Evolutionary conservation across 2,329 filamentous ascomycete species (phyloP).

Genomic region (Phoma sp.): DNA sequence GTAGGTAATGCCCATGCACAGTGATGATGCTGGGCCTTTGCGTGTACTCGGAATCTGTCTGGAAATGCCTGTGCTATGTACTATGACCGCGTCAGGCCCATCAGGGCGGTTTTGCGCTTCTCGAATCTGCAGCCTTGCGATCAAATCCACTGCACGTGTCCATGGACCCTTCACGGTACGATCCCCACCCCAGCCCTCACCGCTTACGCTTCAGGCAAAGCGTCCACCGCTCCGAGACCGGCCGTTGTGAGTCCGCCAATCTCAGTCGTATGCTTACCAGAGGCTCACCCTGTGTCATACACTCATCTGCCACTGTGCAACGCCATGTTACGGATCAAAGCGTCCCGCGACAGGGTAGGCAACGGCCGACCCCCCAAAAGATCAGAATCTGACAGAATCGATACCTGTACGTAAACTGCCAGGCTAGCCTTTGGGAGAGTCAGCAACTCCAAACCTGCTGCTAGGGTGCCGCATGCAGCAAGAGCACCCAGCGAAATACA

Average conservation of each 20-base stretch:
- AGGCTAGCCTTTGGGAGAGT: slow-evolving; percentile 20
- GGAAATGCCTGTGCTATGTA: slow-evolving; percentile 6
- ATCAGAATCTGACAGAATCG: slow-evolving; percentile 15
- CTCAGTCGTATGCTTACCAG: slow-evolving; percentile 6
- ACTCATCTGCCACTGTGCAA: slow-evolving; percentile 16
- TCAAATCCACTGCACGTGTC: slow-evolving; percentile 26
- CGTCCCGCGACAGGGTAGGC: slow-evolving; percentile 17
- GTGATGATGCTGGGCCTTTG: slow-evolving; percentile 1
- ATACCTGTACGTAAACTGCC: slow-evolving; percentile 33
- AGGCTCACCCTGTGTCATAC: slow-evolving; percentile 26
- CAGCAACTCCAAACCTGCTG: slow-evolving; percentile 28
- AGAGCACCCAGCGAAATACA: neutral
- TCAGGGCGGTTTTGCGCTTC: slow-evolving; percentile 5
- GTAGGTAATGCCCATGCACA: slow-evolving; percentile 11
- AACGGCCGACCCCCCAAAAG: slow-evolving; percentile 23
- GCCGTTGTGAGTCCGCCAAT: slow-evolving; percentile 25
- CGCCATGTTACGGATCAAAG: slow-evolving; percentile 16
- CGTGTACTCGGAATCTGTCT: neutral
- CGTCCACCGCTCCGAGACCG: slow-evolving; percentile 31
- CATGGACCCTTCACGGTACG: slow-evolving; percentile 18
- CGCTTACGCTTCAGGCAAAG: slow-evolving; percentile 34
- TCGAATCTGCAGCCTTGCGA: slow-evolving; percentile 17
- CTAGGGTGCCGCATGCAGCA: slow-evolving; percentile 18
- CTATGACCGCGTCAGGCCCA: neutral
- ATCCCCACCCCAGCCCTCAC: slow-evolving; percentile 32